These are phyloP conservation scores for Quercus wislizeni DNA, from an alignment of 306 rosid genomes.

Conservation along the genomic window DNA sequence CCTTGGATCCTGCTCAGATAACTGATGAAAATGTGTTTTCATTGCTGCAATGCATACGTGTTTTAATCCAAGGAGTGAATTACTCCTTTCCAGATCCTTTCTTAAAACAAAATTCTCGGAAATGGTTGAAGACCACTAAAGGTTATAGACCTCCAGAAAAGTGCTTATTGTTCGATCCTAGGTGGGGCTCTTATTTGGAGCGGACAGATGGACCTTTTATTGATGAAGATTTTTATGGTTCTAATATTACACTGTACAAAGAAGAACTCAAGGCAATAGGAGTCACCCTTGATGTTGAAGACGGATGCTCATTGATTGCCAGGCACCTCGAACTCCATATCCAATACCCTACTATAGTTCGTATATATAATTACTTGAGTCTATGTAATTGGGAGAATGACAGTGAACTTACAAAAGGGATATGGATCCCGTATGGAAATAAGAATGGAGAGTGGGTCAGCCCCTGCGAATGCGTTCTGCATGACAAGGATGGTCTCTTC, in stretches of 20 bases:
- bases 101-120: slow-evolving; percentile 25
- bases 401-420: slow-evolving; percentile 26
- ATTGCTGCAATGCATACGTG: slow-evolving; percentile 48
- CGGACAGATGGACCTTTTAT: slow-evolving; percentile 67
- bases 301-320: slow-evolving; percentile 47
- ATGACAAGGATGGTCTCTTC: slow-evolving; percentile 56
- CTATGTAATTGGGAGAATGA: slow-evolving; percentile 15
- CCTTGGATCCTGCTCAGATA: slow-evolving; percentile 36
- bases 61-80: neutral
- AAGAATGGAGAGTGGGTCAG: slow-evolving; percentile 39
- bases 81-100: slow-evolving; percentile 30
- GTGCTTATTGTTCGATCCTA: slow-evolving; percentile 49
- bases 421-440: slow-evolving; percentile 53
- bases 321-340: slow-evolving; percentile 33
- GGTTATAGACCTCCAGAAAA: slow-evolving; percentile 54
- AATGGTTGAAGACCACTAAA: slow-evolving; percentile 62
- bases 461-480: slow-evolving; percentile 47
- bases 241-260: slow-evolving; percentile 35
- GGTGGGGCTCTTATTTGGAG: slow-evolving; percentile 38
- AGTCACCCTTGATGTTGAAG: slow-evolving; percentile 33
- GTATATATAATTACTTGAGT: slow-evolving; percentile 35
- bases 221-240: slow-evolving; percentile 50
- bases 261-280: slow-evolving; percentile 57
- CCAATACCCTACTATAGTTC: slow-evolving; percentile 26
- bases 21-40: slow-evolving; percentile 42